Percentiles rank a stretch among this genome's conserved stretches.
These are phyloP conservation scores for Beauveria rudraprayagi DNA, from an alignment of 2,329 filamentous ascomycete genomes.

Conservation along the genomic window DNA sequence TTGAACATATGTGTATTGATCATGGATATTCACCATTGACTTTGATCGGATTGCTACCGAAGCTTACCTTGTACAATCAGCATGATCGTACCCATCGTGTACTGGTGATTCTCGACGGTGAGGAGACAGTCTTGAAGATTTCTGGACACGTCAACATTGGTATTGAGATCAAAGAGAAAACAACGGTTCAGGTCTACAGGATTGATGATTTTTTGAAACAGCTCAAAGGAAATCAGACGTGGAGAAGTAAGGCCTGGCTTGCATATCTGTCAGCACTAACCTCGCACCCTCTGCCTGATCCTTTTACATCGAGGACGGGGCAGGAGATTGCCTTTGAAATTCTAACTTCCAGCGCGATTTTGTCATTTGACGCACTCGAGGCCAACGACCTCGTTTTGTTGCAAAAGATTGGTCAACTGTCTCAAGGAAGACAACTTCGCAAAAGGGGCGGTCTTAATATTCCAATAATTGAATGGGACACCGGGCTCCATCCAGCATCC, in stretches of 20 bases:
- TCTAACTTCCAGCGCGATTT: constrained; percentile 36
- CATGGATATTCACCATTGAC: neutral
- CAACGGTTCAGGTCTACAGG: neutral
- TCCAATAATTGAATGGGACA: neutral
- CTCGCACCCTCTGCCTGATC: constrained; percentile 40
- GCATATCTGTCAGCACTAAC: constrained; percentile 46
- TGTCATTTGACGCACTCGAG: constrained; percentile 24
- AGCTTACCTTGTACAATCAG: neutral
- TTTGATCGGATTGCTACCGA: neutral
- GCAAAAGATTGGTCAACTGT: neutral
- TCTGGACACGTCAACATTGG: neutral
- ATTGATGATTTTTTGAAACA: neutral
- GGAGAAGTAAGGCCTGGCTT: constrained; percentile 43
- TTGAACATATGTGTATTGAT: neutral
- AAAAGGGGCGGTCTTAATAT: neutral
- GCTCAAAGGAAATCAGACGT: constrained; percentile 39
- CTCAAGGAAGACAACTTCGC: neutral
- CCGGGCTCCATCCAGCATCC: neutral
- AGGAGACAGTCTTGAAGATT: neutral
- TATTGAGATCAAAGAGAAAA: neutral
- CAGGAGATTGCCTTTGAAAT: constrained; percentile 44
- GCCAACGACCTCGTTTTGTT: neutral
- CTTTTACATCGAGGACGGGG: constrained; percentile 39
- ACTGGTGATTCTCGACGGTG: neutral
- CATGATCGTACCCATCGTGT: neutral